Percentiles rank a stretch among this genome's conserved stretches.
Evolutionary conservation across 1,139 yeast species (phyloP).

Genomic region (Geotrichum citri-aurantii): DNA sequence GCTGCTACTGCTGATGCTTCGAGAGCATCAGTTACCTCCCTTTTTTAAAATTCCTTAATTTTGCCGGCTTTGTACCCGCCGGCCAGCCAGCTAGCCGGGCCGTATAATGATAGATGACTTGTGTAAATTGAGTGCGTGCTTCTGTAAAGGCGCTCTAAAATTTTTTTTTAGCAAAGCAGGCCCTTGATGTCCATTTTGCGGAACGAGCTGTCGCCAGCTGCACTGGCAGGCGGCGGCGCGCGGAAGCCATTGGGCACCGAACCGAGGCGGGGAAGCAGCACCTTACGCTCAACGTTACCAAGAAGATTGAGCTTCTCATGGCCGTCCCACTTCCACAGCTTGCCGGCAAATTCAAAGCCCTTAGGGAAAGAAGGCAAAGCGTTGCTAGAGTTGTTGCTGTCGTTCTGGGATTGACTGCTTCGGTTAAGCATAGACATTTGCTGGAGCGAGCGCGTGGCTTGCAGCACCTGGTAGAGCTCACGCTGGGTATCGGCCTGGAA

Average conservation of each 20-base stretch:
- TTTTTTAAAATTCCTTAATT: no score
- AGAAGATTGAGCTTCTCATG: constrained; percentile 29
- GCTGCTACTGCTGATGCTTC: background rate
- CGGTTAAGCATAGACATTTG: constrained; percentile 30
- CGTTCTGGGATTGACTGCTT: constrained; percentile 22
- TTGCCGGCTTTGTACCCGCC: background rate
- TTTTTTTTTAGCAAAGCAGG: background rate
- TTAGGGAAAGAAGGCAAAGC: constrained; percentile 26
- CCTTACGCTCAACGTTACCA: constrained; percentile 18
- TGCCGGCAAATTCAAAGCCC: constrained; percentile 39
- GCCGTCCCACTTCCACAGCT: constrained; percentile 40
- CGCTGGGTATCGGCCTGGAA: constrained; percentile 26
- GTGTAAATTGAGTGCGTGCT: background rate
- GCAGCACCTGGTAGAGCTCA: constrained; percentile 37
- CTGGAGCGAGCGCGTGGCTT: constrained; percentile 40
- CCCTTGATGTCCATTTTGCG: background rate
- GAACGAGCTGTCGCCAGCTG: background rate
- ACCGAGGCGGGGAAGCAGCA: constrained; percentile 15
- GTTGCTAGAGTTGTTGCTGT: background rate
- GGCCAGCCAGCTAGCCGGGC: background rate
- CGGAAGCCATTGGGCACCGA: background rate
- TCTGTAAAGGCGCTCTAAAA: background rate
- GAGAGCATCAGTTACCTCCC: background rate
- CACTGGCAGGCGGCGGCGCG: background rate
- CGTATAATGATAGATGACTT: background rate